These are phyloP conservation scores for Gremmenia infestans DNA, from an alignment of 2,329 filamentous ascomycete species.

Conservation along the genomic window DNA sequence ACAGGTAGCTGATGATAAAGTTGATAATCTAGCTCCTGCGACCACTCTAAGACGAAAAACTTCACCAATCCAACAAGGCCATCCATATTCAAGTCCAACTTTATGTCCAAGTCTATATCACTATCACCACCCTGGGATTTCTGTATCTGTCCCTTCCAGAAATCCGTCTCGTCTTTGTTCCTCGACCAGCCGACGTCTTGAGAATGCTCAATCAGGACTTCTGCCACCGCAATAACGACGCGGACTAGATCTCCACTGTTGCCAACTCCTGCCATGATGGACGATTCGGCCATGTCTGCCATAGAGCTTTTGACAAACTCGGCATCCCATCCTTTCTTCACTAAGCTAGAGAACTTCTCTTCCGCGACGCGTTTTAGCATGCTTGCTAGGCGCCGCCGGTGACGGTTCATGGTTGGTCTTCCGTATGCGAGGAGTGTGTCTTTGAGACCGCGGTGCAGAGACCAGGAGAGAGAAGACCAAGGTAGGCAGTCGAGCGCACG, in stretches of 20 bases:
- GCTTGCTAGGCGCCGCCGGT: conserved; percentile 21
- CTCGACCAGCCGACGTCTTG: not conserved
- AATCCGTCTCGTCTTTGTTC: not conserved
- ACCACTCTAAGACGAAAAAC: conserved; percentile 33
- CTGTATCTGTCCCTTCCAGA: not conserved
- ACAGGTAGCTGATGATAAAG: conserved; percentile 32
- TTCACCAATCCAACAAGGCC: conserved; percentile 28
- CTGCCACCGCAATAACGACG: conserved; percentile 28
- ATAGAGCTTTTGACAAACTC: conserved; percentile 28
- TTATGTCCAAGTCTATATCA: too few relatives aligned
- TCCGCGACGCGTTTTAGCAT: not conserved
- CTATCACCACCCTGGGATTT: too few relatives aligned
- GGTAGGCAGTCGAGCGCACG: conserved; percentile 30
- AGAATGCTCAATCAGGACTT: conserved; percentile 1
- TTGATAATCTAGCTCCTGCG: conserved; percentile 34
- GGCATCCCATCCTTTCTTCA: conserved; percentile 25
- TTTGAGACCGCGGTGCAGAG: conserved; percentile 31
- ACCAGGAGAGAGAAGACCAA: conserved; percentile 33
- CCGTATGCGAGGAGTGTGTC: conserved; percentile 31
- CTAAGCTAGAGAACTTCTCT: not conserved
- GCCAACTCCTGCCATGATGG: conserved; percentile 28
- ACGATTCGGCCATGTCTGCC: conserved; percentile 27
- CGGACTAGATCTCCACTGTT: conserved; percentile 32
- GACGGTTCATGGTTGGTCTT: conserved; percentile 24
- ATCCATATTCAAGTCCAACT: too few relatives aligned